Percentiles rank a stretch among this genome's conserved stretches.
Conservation (phyloP, 257 asterid genomes). For the Rhazya stricta region DNA sequence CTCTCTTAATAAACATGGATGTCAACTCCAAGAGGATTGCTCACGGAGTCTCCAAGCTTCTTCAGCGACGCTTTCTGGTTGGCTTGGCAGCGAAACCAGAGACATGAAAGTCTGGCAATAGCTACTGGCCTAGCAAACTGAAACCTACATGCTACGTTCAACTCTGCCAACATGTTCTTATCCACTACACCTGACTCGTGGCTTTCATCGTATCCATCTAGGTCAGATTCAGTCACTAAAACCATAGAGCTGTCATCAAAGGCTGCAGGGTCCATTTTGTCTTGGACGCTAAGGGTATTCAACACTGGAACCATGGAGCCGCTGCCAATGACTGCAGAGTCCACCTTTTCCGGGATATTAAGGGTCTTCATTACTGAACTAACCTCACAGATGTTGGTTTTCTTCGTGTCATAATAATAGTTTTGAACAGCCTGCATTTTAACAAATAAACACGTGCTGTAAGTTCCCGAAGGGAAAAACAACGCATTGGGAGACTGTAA, state of each 20-base stretch:
- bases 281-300: conserved; percentile 21
- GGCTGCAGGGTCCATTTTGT: conserved; percentile 29
- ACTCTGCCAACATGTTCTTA: conserved; percentile 28
- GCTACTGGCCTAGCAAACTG: conserved; percentile 78
- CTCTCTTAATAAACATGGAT: conserved; percentile 56
- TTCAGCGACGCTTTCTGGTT: conserved; percentile 43
- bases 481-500: not conserved
- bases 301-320: conserved; percentile 43
- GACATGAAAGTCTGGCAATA: conserved; percentile 56
- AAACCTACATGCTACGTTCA: conserved; percentile 52
- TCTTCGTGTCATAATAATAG: conserved; percentile 42
- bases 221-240: conserved; percentile 69
- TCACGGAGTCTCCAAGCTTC: conserved; percentile 32
- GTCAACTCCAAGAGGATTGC: conserved; percentile 39
- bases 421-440: conserved; percentile 69
- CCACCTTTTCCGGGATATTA: conserved; percentile 20
- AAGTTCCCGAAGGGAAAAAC: not conserved
- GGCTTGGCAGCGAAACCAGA: conserved; percentile 57
- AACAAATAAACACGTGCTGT: not conserved
- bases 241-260: conserved; percentile 70
- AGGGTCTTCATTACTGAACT: conserved; percentile 12
- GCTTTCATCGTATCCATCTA: conserved; percentile 72
- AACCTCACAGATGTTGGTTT: conserved; percentile 18
- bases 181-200: conserved; percentile 21
- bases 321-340: conserved; percentile 49